Evolutionary conservation across 345 rosid species (phyloP).

Genomic region (Conringia planisiliqua): DNA sequence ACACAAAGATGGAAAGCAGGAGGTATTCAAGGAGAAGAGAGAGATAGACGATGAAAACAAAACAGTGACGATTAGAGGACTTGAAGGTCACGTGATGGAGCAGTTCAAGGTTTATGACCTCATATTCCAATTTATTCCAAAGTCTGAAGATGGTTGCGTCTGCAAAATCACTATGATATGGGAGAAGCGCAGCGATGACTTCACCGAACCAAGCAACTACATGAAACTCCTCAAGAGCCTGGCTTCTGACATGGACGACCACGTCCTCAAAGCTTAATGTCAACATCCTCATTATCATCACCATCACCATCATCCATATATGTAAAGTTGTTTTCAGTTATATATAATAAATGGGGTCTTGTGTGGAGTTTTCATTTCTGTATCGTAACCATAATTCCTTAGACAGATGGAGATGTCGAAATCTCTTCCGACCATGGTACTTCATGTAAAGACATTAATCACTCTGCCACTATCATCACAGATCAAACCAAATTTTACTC

Average conservation of each 20-base stretch:
- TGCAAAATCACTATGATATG: slow-evolving; percentile 26
- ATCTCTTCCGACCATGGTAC: too few relatives aligned
- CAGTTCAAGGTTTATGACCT: slow-evolving; percentile 16
- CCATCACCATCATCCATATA: background rate
- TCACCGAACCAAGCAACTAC: slow-evolving; percentile 20
- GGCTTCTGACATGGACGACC: slow-evolving; percentile 27
- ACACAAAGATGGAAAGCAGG: slow-evolving; percentile 23
- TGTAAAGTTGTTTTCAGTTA: too few relatives aligned
- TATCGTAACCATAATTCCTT: too few relatives aligned
- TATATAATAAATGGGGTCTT: too few relatives aligned
- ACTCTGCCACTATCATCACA: too few relatives aligned
- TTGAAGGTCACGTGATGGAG: slow-evolving; percentile 32
- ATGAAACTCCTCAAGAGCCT: slow-evolving; percentile 25
- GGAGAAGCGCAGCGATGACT: slow-evolving; percentile 32
- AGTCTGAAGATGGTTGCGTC: slow-evolving; percentile 14
- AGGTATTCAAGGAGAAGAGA: slow-evolving; percentile 24
- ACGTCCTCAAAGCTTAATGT: slow-evolving; percentile 25
- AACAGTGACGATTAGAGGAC: slow-evolving; percentile 17
- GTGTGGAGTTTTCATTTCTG: too few relatives aligned
- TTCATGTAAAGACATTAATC: too few relatives aligned
- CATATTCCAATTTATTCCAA: slow-evolving; percentile 18
- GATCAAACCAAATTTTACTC: too few relatives aligned
- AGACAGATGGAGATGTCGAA: too few relatives aligned
- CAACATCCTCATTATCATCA: background rate
- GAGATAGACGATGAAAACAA: slow-evolving; percentile 21